Base-by-base conservation (phyloP, 306 rosid species). In the Cucurbita ficifolia region DNA sequence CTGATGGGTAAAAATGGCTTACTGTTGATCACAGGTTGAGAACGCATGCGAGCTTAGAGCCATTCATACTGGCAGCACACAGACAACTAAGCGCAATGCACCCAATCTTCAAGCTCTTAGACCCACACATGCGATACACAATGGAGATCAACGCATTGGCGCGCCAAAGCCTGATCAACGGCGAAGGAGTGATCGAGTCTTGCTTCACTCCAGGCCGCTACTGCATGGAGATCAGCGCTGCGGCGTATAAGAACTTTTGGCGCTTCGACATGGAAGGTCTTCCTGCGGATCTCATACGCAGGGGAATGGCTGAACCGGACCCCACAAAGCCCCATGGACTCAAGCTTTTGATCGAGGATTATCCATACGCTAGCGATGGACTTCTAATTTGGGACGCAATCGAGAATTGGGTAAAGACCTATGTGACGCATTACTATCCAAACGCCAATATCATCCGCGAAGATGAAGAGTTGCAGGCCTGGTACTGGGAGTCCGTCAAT, bases 111-210 rank as follows among this genome's bases (percentile, higher is more conserved):
- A 91, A 91, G 88, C 85, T 94, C 54, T 78, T 94, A 76, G 97
- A 91, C 60, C 99, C 99, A 6, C 99, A 94, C 83, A 94, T 91
- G 99, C 83, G 99, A 76, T 94, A 94, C 70, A 94, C 97, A 0
- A 76, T 94, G 62, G 97, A 91, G 82, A 84, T 94, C 81, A 94
- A 94, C 75, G 95, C 80, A 19, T 58, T 84, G 55, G 99, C 99
- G 55, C 87, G 99, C 21, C 99, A 94, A 72, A 65, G 49, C 58
- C 76, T 94, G 17, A 76, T 94, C 83, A 79, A 45, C 46, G 95
- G 86, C 8, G 97, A 91, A 11, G 97, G 96, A 55, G 83, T 87
- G 50, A 81, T 94, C 48, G 99, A 91, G 68, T 59, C 87, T 50
- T 89, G 92, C 86, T 94, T 94, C 86, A 87, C 99, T 55, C 95